Evolutionary conservation across 129 eudicot genomes (phyloP), one percentile per base, ranked within the genome.

Genomic region (Artemisia tridentata): DNA sequence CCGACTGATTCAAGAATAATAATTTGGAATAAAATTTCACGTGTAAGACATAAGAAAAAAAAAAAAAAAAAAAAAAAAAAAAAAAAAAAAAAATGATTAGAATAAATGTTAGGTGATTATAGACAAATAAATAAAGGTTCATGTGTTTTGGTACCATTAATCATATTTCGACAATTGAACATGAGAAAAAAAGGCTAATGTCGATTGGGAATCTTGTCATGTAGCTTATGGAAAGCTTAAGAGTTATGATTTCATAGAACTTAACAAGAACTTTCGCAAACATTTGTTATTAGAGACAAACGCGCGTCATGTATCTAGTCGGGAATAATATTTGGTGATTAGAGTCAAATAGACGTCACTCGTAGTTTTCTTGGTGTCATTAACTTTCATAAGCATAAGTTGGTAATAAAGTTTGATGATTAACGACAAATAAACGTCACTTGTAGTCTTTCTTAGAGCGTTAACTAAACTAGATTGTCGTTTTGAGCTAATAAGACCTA

Each of bases 91-190:
- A n/a, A n/a, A n/a, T 38, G 5, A 60, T 41, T 12, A 41, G 80
- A 77, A 77, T 69, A 69, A 69, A 76, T 16, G 25, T 69, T 77
- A 51, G 80, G 80, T 77, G 76, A 53, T 77, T 69, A 69, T 51
- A 51, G 76, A 61, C 75, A 77, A 50, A 68, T 21, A 16, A 62
- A 69, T 61, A 69, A 63, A 68, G 46, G 21, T 51, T 61, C 57
- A 50, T 62, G 76, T 69, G 51, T 51, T 69, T 77, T 77, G 75
- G 75, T 76, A 31, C 61, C 20, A 61, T 51, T 76, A 68, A 10
- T 60, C 60, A 49, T 16, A 14, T 49, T 68, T 34, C 64, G 52
- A 68, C 60, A 69, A 62, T 9, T 61, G 48, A 69, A 68, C 34
- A 59, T 60, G 27, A 27, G 31, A 45, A 20, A 41, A 48, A 60